Conservation (phyloP, 1,284 basidiomycete genomes). For the Ceratobasidium sp. region DNA sequence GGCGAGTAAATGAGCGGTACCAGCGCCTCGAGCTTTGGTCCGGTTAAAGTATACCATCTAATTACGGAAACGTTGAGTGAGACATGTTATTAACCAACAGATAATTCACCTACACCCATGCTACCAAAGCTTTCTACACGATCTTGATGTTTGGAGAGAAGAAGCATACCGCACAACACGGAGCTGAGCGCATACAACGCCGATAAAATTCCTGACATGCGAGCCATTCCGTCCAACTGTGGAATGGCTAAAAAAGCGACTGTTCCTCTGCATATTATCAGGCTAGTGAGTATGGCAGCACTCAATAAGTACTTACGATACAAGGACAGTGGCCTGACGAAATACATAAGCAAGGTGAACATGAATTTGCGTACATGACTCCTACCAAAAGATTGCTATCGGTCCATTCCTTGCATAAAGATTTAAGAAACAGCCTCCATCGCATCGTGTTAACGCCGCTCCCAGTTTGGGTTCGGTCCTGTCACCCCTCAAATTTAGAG, state of each 20-base stretch:
- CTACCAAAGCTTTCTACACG: slow-evolving; percentile 15
- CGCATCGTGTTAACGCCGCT: slow-evolving; percentile 21
- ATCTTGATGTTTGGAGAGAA: slow-evolving; percentile 26
- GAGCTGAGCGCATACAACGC: slow-evolving; percentile 18
- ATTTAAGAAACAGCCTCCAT: slow-evolving; percentile 23
- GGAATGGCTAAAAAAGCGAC: slow-evolving; percentile 14
- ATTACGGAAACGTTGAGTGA: neutral
- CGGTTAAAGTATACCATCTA: slow-evolving; percentile 3
- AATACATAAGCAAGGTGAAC: neutral
- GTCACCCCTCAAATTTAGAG: too few species aligned
- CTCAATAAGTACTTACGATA: slow-evolving; percentile 3
- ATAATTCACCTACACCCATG: neutral
- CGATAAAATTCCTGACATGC: neutral
- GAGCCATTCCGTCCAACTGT: neutral
- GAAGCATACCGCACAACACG: slow-evolving; percentile 20
- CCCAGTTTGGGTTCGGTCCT: slow-evolving; percentile 17
- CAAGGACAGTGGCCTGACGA: slow-evolving; percentile 11
- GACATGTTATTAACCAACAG: too few species aligned
- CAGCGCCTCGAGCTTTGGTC: slow-evolving; percentile 6
- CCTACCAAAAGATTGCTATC: slow-evolving; percentile 20
- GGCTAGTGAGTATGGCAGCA: neutral
- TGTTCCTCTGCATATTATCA: neutral
- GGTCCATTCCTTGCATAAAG: slow-evolving; percentile 22
- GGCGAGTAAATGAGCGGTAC: slow-evolving; percentile 2
- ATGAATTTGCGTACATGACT: neutral